Base-by-base conservation (phyloP, 805 yeast genomes). In the Metschnikowia reukaufii region DNA sequence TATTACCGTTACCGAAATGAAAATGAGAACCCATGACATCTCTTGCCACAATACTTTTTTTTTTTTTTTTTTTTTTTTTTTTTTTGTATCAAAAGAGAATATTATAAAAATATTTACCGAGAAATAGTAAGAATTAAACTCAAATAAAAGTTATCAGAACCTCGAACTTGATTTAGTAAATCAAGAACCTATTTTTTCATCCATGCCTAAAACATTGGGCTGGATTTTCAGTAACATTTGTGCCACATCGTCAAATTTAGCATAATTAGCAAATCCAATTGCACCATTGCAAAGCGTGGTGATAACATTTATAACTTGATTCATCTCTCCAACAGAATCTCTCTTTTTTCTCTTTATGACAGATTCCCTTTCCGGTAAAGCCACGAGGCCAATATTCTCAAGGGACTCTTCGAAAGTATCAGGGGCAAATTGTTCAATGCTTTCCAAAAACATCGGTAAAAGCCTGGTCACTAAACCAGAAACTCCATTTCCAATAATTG, bases 201-300 rank as follows among this genome's bases (percentile, higher is more conserved):
- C 3, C 39, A 35, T 8, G 30, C 30, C 12, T 25, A 9, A 5
- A 35, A 16, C 16, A 35, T 13, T 34, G 8, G 33, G 34, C 30
- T 27, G n/a, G 23, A 38, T n/a, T n/a, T 39, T 21, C 15, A 17
- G 15, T 20, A 33, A 21, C 25, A 32, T 32, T 6, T 32, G 23
- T 9, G 19, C 23, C 39, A 34, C 39, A 6, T 7, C 27, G 18
- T 42, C 39, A 19, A 42, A 39, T 15, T 27, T 8, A 12, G 39
- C 35, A n/a, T 17, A 25, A 18, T 23, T 21, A 15, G 39, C 33
- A 35, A 42, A 42, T 6, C 20, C 44, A 4, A 6, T 21, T 15
- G 44, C 44, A 12, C 44, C 44, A 9, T 13, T 6, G 33, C 20
- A 29, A n/a, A 41, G 38, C 10, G 31, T 31, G 23, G 16, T 5